Evolutionary conservation across 164 flowering plant species (phyloP).

Genomic region (Macadamia tetraphylla): DNA sequence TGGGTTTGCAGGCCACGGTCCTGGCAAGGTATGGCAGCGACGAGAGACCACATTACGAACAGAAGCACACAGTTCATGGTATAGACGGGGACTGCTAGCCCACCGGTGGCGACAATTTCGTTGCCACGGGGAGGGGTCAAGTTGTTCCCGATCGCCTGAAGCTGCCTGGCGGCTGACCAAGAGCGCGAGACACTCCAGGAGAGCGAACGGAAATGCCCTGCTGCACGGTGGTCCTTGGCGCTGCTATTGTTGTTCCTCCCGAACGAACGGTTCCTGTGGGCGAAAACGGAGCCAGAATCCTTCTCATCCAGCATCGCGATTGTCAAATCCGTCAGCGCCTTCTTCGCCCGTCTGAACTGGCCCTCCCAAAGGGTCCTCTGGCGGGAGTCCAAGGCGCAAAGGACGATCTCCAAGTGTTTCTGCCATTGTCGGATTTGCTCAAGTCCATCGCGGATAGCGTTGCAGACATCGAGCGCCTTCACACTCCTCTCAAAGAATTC

Average conservation of each 20-base stretch:
- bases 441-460: conserved; percentile 80
- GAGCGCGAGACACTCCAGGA: conserved; percentile 94
- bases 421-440: conserved; percentile 83
- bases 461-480: conserved; percentile 85
- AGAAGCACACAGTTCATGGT: conserved; percentile 63
- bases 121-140: conserved; percentile 46
- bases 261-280: conserved; percentile 76
- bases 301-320: conserved; percentile 79
- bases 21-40: conserved; percentile 96
- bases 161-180: conserved; percentile 68
- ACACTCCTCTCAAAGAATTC: conserved; percentile 77
- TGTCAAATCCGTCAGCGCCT: conserved; percentile 72
- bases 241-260: conserved; percentile 39
- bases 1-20: conserved; percentile 84
- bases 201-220: conserved; percentile 64
- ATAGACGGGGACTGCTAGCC: conserved; percentile 60
- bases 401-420: conserved; percentile 70
- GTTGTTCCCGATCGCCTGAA: conserved; percentile 79
- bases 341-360: conserved; percentile 77
- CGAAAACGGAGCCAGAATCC: conserved; percentile 36
- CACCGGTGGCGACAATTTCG: conserved; percentile 56
- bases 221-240: conserved; percentile 24
- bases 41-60: conserved; percentile 86
- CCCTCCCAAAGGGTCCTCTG: conserved; percentile 66
- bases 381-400: conserved; percentile 43